Percentiles rank a stretch among this genome's conserved stretches.
Conservation (phyloP, 1,284 basidiomycete genomes). For the Binderoboletus segoi region DNA sequence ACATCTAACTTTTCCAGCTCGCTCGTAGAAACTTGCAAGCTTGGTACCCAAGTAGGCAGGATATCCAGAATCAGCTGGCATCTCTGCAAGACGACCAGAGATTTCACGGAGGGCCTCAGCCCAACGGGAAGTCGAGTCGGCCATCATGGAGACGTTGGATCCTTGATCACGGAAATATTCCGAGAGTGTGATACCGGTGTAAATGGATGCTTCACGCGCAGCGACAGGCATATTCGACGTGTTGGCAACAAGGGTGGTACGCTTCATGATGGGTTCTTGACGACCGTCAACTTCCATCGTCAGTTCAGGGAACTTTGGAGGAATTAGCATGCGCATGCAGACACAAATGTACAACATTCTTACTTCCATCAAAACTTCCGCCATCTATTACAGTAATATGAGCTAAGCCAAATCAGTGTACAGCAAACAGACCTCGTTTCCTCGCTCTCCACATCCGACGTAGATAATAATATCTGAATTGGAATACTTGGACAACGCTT, state of each 20-base stretch:
- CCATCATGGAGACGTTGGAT: conserved; percentile 99
- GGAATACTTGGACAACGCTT: conserved; percentile 98
- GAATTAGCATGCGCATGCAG: conserved; percentile 8
- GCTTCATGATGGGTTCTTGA: conserved; percentile 99
- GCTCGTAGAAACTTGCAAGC: conserved; percentile 97
- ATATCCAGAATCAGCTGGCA: conserved; percentile 99
- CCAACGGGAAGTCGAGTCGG: conserved; percentile 99
- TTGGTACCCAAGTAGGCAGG: conserved; percentile 97
- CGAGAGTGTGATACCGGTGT: conserved; percentile 98
- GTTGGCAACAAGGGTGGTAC: conserved; percentile 98
- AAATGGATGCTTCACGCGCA: conserved; percentile 98
- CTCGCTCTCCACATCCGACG: conserved; percentile 95
- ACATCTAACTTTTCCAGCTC: conserved; percentile 96
- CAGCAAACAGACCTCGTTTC: conserved; percentile 69
- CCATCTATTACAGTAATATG: conserved; percentile 68
- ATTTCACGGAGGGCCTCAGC: conserved; percentile 99
- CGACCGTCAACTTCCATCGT: conserved; percentile 90
- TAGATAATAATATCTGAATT: conserved; percentile 99
- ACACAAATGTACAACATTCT: conserved; percentile 19
- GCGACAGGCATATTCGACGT: conserved; percentile 99
- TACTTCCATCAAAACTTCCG: conserved; percentile 95
- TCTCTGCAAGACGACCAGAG: conserved; percentile 98
- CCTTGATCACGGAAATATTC: conserved; percentile 99
- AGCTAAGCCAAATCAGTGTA: conserved; percentile 4
- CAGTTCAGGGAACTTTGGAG: conserved; percentile 86